Percentiles rank a stretch among this genome's conserved stretches.
Evolutionary conservation across 345 rosid species (phyloP).

Genomic region (Pelargonium nanum): DNA sequence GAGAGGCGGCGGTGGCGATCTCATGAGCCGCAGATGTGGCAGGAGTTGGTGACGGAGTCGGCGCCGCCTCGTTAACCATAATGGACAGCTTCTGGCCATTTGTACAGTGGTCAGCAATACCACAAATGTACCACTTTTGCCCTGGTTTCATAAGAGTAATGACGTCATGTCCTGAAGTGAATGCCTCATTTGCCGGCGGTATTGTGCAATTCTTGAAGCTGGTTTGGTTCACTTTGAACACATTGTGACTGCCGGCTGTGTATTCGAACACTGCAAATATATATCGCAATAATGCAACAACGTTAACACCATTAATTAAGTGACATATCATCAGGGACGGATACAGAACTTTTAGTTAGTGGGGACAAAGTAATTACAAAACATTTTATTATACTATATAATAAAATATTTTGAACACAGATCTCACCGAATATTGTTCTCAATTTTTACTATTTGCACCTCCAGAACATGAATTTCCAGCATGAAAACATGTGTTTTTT

Average conservation of each 20-base stretch:
- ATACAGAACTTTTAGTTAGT: no score
- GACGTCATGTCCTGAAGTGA: neutral
- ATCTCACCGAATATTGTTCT: no score
- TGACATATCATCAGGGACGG: no score
- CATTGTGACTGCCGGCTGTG: neutral
- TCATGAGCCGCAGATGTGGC: neutral
- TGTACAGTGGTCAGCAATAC: neutral
- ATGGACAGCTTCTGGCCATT: neutral
- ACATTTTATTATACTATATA: no score
- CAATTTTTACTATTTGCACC: no score
- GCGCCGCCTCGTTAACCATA: neutral
- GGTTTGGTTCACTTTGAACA: neutral
- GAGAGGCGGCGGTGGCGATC: no score
- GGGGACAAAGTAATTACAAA: no score
- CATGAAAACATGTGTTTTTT: no score
- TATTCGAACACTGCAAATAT: neutral
- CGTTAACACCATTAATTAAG: no score
- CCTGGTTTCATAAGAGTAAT: neutral
- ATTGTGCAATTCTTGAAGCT: neutral
- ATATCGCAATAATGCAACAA: no score
- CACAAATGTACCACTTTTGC: slow-evolving; percentile 1
- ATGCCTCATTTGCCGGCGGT: neutral
- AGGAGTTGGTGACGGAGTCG: neutral
- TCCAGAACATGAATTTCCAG: no score
- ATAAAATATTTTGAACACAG: no score